These are phyloP conservation scores for Debaryomyces robertsiae DNA, from an alignment of 1,139 yeast species.

Conservation along the genomic window DNA sequence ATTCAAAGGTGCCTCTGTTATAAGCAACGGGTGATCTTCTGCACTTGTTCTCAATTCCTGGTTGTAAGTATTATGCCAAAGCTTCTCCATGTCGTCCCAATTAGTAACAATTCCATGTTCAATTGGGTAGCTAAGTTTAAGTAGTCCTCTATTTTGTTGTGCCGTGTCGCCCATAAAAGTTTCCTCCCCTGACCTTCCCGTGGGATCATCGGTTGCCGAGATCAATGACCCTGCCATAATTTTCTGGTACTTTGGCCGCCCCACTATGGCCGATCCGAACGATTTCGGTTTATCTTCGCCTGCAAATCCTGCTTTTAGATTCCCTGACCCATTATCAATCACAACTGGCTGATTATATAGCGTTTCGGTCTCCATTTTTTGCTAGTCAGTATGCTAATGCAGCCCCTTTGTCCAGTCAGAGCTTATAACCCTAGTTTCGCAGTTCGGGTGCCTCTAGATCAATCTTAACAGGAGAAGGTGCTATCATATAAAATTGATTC, in stretches of 20 bases:
- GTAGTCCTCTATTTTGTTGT: slow-evolving; percentile 72
- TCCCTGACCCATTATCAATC: slow-evolving; percentile 91
- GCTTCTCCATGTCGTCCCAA: slow-evolving; percentile 84
- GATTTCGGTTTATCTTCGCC: slow-evolving; percentile 83
- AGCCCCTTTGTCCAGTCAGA: too few species aligned
- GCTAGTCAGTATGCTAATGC: background rate
- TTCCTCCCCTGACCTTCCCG: slow-evolving; percentile 23
- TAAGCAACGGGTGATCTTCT: slow-evolving; percentile 61
- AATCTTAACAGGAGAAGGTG: too few species aligned
- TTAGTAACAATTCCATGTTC: slow-evolving; percentile 79
- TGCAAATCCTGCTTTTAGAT: slow-evolving; percentile 87
- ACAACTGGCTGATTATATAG: slow-evolving; percentile 84
- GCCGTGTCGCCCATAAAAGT: slow-evolving; percentile 76
- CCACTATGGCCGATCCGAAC: slow-evolving; percentile 57
- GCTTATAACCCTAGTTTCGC: too few species aligned
- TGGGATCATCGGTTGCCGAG: slow-evolving; percentile 23
- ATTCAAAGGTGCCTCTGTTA: slow-evolving; percentile 90
- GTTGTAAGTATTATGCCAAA: slow-evolving; percentile 69
- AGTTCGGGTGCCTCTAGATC: too few species aligned
- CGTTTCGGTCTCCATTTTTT: slow-evolving; percentile 13
- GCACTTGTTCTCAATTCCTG: slow-evolving; percentile 56
- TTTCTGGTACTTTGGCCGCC: slow-evolving; percentile 80
- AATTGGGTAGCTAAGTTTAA: slow-evolving; percentile 70
- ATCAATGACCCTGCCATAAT: slow-evolving; percentile 82
- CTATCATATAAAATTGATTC: background rate